These are phyloP conservation scores for Stygiomarasmius scandens DNA, from an alignment of 1,284 basidiomycete genomes.

Conservation along the genomic window DNA sequence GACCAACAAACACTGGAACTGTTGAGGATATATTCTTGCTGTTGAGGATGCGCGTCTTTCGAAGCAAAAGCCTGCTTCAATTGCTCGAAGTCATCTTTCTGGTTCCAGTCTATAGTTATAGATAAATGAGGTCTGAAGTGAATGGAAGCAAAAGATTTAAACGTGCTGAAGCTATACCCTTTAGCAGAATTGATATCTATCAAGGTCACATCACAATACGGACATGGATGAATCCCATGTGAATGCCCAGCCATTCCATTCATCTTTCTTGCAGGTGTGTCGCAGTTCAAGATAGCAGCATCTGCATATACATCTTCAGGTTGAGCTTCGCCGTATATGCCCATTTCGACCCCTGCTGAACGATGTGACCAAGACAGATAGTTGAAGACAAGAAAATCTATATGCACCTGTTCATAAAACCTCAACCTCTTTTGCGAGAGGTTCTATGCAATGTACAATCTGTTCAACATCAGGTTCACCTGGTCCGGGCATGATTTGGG, in stretches of 20 bases:
- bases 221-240: slow-evolving; percentile 27
- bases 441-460: slow-evolving; percentile 21
- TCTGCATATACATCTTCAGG: slow-evolving; percentile 21
- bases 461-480: slow-evolving; percentile 23
- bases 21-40: slow-evolving; percentile 13
- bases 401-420: slow-evolving; percentile 14
- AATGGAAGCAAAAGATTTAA: no score
- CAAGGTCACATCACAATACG: slow-evolving; percentile 23
- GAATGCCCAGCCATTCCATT: slow-evolving; percentile 27
- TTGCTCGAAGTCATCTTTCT: slow-evolving; percentile 10
- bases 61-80: slow-evolving; percentile 10
- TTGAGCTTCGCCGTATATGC: slow-evolving; percentile 17
- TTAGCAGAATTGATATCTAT: slow-evolving; percentile 19
- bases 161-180: no score
- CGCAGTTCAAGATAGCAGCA: slow-evolving; percentile 25
- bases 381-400: neutral
- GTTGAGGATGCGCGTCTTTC: neutral
- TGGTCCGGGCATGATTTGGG: slow-evolving; percentile 19
- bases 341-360: slow-evolving; percentile 21
- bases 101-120: neutral
- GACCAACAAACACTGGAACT: slow-evolving; percentile 16
- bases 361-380: neutral
- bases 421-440: slow-evolving; percentile 12
- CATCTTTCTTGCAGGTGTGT: slow-evolving; percentile 30
- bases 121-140: neutral